These are phyloP conservation scores for Solanum stenotomum DNA, from an alignment of 257 asterid species.

Conservation along the genomic window DNA sequence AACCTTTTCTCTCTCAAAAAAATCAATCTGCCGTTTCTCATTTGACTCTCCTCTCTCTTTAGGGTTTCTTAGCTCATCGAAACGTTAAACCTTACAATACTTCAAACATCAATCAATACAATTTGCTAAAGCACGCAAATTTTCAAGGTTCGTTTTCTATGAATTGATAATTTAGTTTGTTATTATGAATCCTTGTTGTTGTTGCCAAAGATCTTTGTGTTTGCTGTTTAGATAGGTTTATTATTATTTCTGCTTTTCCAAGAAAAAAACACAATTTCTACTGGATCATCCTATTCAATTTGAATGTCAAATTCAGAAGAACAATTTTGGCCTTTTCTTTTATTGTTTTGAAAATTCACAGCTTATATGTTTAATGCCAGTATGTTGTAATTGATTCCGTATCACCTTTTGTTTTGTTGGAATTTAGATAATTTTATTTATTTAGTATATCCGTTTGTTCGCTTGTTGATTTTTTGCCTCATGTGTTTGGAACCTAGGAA, in stretches of 20 bases:
- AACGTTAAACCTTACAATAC: neutral
- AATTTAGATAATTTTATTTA: neutral
- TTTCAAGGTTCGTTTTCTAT: slow-evolving; percentile 23
- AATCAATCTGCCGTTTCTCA: slow-evolving; percentile 29
- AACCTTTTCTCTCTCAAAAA: slow-evolving; percentile 24
- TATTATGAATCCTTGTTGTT: neutral
- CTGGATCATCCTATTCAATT: neutral
- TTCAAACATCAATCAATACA: slow-evolving; percentile 15
- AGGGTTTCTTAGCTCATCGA: slow-evolving; percentile 24
- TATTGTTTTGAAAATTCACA: neutral
- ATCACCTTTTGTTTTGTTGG: neutral
- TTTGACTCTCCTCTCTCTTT: slow-evolving; percentile 34
- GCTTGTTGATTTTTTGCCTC: neutral
- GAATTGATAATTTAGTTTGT: neutral
- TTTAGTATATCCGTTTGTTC: neutral
- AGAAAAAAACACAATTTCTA: neutral
- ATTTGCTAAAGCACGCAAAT: slow-evolving; percentile 9
- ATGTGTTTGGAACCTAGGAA: neutral
- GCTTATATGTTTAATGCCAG: neutral
- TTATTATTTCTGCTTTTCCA: neutral
- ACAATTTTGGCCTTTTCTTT: neutral
- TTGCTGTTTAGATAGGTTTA: neutral
- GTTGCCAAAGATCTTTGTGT: neutral
- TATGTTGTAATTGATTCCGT: neutral
- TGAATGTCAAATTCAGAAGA: neutral